These are phyloP conservation scores for Diaporthe ampelina DNA, from an alignment of 2,329 filamentous ascomycete species.

Conservation along the genomic window DNA sequence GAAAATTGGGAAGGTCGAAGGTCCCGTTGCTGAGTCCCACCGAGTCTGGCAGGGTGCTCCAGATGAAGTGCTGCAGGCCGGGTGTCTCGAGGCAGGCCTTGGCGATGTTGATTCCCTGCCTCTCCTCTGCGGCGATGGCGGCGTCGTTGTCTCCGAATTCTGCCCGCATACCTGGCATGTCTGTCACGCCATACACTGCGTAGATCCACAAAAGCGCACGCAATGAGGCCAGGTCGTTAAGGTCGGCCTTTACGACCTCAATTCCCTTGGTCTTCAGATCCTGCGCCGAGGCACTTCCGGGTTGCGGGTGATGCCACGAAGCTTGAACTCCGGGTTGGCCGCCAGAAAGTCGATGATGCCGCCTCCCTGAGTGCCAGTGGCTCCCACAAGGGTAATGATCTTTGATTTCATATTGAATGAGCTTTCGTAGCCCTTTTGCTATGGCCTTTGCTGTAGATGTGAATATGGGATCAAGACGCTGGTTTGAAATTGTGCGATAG, in stretches of 20 bases:
- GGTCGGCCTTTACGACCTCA: slow-evolving; percentile 46
- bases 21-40: slow-evolving; percentile 48
- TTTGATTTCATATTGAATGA: slow-evolving; percentile 9
- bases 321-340: slow-evolving; percentile 41
- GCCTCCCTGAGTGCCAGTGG: slow-evolving; percentile 7
- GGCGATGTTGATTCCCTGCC: slow-evolving; percentile 56
- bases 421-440: too few species aligned
- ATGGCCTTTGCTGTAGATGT: too few species aligned
- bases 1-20: slow-evolving; percentile 53
- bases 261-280: slow-evolving; percentile 42
- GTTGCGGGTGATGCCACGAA: slow-evolving; percentile 48
- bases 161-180: slow-evolving; percentile 42
- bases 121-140: slow-evolving; percentile 52
- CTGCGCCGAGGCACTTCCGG: slow-evolving; percentile 42
- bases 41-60: slow-evolving; percentile 57
- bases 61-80: slow-evolving; percentile 58
- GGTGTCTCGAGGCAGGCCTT: slow-evolving; percentile 52
- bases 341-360: slow-evolving; percentile 11
- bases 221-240: slow-evolving; percentile 42
- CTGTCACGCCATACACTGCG: slow-evolving; percentile 49
- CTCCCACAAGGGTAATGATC: slow-evolving; percentile 25
- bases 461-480: too few species aligned
- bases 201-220: slow-evolving; percentile 44
- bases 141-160: not conserved
- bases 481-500: too few species aligned